Conservation (phyloP, 140 eudicot genomes). For the Bidens hawaiensis region DNA sequence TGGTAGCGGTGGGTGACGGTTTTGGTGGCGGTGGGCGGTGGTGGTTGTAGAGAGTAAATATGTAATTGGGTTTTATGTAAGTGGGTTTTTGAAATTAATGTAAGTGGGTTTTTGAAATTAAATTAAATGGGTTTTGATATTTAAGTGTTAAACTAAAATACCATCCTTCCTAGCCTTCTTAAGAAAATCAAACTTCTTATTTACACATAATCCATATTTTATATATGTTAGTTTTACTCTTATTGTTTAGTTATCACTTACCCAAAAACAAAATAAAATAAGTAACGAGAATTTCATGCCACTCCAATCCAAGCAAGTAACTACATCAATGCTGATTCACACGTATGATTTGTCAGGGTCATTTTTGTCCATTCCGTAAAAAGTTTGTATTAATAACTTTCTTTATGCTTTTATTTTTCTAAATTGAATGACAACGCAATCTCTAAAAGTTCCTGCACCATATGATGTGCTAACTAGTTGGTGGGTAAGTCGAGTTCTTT, state of each 20-base stretch:
- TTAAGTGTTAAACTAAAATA: no score
- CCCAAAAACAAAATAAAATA: neutral
- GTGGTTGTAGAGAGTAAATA: no score
- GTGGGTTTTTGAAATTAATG: no score
- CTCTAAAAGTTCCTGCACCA: neutral
- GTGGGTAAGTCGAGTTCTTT: no score
- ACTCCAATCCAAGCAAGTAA: constrained; percentile 13
- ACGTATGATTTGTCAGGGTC: neutral
- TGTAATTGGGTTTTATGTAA: no score
- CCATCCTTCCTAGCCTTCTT: no score
- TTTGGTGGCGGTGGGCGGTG: no score
- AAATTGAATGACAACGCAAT: neutral
- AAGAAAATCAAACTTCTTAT: no score
- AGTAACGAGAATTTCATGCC: constrained; percentile 16
- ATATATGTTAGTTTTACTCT: neutral
- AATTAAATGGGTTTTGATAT: no score
- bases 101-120: no score
- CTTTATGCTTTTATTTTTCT: neutral
- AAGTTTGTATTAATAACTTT: neutral
- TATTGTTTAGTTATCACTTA: neutral
- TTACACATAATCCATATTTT: no score
- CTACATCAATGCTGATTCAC: constrained; percentile 8
- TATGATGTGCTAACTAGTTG: neutral
- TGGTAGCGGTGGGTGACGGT: no score
- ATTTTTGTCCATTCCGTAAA: neutral